phyloP scores from a whole-genome alignment of 1,284 basidiomycete genomes.

The Leccinum subatratum region DNA sequence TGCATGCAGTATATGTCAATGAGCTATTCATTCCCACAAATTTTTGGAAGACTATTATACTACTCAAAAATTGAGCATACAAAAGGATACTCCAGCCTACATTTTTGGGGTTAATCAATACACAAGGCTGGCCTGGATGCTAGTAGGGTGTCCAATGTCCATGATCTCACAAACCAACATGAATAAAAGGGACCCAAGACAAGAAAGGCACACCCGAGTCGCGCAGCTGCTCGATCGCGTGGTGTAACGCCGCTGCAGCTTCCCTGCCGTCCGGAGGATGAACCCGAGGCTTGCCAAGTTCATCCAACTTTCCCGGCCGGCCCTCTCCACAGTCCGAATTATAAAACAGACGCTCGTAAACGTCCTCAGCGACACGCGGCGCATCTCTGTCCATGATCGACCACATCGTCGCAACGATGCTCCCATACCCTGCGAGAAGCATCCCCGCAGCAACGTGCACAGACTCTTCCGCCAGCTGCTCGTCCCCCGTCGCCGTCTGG shows the following conservation, averaged over 20 bases:
- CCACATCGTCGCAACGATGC: background rate
- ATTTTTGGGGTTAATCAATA: too few relatives aligned
- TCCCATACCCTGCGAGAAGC: background rate
- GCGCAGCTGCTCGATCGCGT: background rate
- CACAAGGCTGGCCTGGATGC: too few relatives aligned
- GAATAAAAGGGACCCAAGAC: constrained; percentile 3
- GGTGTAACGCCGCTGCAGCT: background rate
- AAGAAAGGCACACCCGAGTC: background rate
- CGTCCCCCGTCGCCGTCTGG: background rate
- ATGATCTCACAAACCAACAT: background rate
- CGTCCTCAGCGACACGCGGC: background rate
- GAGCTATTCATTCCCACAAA: too few relatives aligned
- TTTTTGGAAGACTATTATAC: too few relatives aligned
- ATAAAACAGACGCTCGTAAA: background rate
- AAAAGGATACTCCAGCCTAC: too few relatives aligned
- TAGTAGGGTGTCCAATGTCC: too few relatives aligned
- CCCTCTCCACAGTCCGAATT: background rate
- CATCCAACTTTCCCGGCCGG: background rate
- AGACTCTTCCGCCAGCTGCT: background rate
- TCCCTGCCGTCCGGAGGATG: background rate
- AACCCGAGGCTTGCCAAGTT: background rate
- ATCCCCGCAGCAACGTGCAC: background rate
- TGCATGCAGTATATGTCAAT: too few relatives aligned
- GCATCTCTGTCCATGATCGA: constrained; percentile 1
- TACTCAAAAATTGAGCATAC: too few relatives aligned